Evolutionary conservation across 2,329 filamentous ascomycete genomes (phyloP).

Genomic region (Didymosphaeria variabile): DNA sequence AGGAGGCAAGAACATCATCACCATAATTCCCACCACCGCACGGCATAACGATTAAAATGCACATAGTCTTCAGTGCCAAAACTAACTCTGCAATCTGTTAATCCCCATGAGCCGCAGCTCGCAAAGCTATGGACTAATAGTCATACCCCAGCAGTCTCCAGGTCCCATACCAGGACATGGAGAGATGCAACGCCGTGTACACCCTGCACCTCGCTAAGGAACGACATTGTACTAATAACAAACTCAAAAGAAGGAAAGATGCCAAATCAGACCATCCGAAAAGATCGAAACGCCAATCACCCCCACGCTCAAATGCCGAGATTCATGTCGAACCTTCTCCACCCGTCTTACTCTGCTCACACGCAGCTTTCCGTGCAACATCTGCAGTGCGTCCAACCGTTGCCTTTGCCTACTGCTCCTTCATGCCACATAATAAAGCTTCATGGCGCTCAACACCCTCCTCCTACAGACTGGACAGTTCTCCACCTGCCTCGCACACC

Average conservation of each 20-base stretch:
- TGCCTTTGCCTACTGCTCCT: background rate
- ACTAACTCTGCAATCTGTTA: no score
- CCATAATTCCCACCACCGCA: no score
- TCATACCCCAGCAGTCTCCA: background rate
- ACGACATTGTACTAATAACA: background rate
- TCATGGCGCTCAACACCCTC: slow-evolving; percentile 65
- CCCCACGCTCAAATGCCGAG: background rate
- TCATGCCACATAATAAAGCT: slow-evolving; percentile 60
- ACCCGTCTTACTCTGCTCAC: no score
- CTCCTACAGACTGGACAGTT: slow-evolving; percentile 69
- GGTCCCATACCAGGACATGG: background rate
- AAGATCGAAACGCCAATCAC: background rate
- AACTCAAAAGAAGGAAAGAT: background rate
- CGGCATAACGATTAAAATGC: no score
- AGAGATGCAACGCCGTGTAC: background rate
- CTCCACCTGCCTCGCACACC: slow-evolving; percentile 67
- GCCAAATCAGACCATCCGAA: background rate
- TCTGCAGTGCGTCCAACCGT: background rate
- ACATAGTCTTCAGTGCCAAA: no score
- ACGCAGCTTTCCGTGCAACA: background rate
- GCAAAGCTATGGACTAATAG: background rate
- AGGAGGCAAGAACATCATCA: no score
- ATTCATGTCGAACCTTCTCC: background rate
- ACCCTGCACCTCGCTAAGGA: background rate
- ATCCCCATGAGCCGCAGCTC: background rate